A percentile compares a stretch with the other conserved stretches of the same genome.
Evolutionary conservation across 2,329 filamentous ascomycete genomes (phyloP).

Genomic region (Phoma herbarum): DNA sequence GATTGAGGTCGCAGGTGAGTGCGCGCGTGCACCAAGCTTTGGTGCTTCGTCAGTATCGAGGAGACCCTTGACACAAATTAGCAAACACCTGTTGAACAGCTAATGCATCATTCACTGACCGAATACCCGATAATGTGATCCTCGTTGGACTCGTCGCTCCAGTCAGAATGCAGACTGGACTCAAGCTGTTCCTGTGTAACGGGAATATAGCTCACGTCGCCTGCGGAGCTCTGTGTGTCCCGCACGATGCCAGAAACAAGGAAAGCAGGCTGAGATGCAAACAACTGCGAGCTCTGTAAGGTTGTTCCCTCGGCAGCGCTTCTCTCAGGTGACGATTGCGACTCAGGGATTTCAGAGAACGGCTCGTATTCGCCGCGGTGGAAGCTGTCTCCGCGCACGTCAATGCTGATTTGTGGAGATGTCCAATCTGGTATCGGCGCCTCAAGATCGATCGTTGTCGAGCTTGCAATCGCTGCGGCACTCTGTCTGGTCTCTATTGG

Average conservation of each 20-base stretch:
- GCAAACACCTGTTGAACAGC: not conserved
- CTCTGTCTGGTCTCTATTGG: not conserved
- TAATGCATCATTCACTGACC: not conserved
- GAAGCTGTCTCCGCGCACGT: constrained; percentile 12
- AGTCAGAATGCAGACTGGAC: constrained; percentile 6
- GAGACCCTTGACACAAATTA: constrained; percentile 17
- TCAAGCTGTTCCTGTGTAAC: constrained; percentile 33
- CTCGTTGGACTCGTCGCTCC: constrained; percentile 13
- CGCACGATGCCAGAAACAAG: constrained; percentile 33
- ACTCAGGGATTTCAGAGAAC: constrained; percentile 15
- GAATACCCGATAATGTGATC: constrained; percentile 24
- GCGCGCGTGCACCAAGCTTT: constrained; percentile 9
- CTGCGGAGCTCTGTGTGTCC: constrained; percentile 40
- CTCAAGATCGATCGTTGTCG: not conserved
- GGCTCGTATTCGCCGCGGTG: constrained; percentile 1
- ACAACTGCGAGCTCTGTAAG: constrained; percentile 33
- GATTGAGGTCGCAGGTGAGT: constrained; percentile 36
- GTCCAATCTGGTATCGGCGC: not conserved
- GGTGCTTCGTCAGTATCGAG: constrained; percentile 23
- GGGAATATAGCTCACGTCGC: constrained; percentile 35
- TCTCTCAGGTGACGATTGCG: not conserved
- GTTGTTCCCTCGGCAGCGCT: constrained; percentile 19
- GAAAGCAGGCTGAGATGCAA: constrained; percentile 22
- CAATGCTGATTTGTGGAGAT: constrained; percentile 5
- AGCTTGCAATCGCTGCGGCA: not conserved